Evolutionary conservation across 2,329 filamentous ascomycete species (phyloP).

Genomic region (Tolypocladium endophyticum): DNA sequence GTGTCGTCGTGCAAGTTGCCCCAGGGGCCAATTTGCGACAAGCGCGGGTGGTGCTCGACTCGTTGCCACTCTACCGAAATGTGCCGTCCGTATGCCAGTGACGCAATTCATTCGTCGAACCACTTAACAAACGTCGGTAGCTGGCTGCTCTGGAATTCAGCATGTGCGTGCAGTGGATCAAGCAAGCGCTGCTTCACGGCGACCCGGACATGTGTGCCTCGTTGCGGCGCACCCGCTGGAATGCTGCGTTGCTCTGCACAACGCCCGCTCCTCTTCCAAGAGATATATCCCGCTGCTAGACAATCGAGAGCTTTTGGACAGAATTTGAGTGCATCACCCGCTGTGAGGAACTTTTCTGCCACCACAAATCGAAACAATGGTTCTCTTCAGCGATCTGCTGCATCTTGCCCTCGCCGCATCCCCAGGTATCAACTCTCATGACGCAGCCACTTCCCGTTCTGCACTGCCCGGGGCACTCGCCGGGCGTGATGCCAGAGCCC

Average conservation of each 20-base stretch:
- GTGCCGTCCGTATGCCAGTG: not conserved
- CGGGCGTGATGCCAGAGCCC: not conserved
- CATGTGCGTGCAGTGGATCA: not conserved
- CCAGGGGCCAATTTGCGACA: not conserved
- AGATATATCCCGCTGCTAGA: conserved; percentile 7
- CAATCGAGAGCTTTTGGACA: not conserved
- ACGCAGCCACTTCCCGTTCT: not conserved
- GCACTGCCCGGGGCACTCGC: not conserved
- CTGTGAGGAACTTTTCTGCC: not conserved
- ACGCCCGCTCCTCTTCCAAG: conserved; percentile 6
- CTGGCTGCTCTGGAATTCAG: not conserved
- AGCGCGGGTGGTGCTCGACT: not conserved
- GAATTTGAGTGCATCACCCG: conserved; percentile 1
- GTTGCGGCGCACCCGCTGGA: conserved; percentile 12
- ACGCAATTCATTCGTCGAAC: not conserved
- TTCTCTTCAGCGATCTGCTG: conserved; percentile 7
- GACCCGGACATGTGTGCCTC: not conserved
- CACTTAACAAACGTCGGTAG: not conserved
- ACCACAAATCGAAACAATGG: conserved; percentile 6
- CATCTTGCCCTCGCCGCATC: conserved; percentile 5
- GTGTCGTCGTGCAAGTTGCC: not conserved
- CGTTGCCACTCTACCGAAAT: not conserved
- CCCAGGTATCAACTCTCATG: not conserved
- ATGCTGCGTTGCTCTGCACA: conserved; percentile 23
- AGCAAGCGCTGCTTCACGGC: not conserved